Percentiles rank a stretch among this genome's conserved stretches.
phyloP scores from a whole-genome alignment of 2,329 filamentous ascomycete genomes.

The Fusarium sp. region DNA sequence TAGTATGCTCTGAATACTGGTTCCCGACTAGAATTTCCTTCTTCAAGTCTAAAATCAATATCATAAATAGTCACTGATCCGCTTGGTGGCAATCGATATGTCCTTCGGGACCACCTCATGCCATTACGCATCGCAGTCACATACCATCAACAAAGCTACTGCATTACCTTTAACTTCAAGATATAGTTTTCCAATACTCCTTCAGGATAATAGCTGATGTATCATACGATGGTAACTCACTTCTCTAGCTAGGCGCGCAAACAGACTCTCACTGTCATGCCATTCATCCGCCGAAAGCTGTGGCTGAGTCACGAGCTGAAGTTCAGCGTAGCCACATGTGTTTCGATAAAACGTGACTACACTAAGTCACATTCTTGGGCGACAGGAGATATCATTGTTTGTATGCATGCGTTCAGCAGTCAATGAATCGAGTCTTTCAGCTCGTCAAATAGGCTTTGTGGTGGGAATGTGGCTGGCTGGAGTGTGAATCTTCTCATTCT shows the following conservation, averaged over 20 bases:
- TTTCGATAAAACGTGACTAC: rapidly evolving
- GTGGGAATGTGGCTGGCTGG: not conserved
- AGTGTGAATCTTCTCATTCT: not conserved
- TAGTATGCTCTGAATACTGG: rapidly evolving
- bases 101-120: too few species aligned
- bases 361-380: not conserved
- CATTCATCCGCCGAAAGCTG: rapidly evolving
- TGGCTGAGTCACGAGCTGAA: rapidly evolving
- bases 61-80: too few species aligned
- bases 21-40: rapidly evolving
- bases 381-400: rapidly evolving
- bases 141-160: not conserved
- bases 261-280: not conserved
- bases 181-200: rapidly evolving
- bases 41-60: too few species aligned
- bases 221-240: rapidly evolving
- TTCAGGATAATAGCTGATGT: too few species aligned
- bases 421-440: not conserved
- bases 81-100: too few species aligned
- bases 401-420: not conserved
- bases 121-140: not conserved
- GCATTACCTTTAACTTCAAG: not conserved
- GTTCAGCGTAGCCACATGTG: rapidly evolving
- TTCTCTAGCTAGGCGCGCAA: not conserved
- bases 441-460: not conserved